phyloP scores from a whole-genome alignment of 2,329 filamentous ascomycete species.

The Neofusicoccum cordaticola region DNA sequence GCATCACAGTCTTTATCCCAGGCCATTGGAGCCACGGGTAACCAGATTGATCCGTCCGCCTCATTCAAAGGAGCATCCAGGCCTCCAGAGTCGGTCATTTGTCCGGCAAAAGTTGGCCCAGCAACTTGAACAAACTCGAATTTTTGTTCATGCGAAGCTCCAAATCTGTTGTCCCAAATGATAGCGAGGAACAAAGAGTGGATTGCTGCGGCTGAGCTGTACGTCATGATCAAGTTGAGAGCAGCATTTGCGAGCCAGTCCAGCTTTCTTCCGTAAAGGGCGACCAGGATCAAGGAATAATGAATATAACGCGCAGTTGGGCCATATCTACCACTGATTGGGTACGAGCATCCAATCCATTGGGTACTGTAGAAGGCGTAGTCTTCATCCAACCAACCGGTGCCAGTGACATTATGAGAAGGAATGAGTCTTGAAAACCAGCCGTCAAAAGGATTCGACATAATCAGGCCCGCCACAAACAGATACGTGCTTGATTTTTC shows the following conservation, averaged over 20 bases:
- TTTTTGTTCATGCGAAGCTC: neutral
- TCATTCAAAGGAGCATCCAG: neutral
- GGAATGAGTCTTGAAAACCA: too few species aligned
- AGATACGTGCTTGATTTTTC: too few species aligned
- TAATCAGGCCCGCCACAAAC: too few species aligned
- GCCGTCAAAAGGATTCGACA: too few species aligned
- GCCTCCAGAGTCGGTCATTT: too few species aligned
- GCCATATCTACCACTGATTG: neutral
- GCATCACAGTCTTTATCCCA: neutral
- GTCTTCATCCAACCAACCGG: too few species aligned
- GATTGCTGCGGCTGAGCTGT: neutral
- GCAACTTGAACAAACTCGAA: neutral
- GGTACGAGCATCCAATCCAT: neutral
- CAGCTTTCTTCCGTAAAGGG: neutral
- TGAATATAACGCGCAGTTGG: neutral
- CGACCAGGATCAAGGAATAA: neutral
- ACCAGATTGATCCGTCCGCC: neutral
- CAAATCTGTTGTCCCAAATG: neutral
- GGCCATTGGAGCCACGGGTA: neutral
- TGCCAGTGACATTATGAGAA: too few species aligned
- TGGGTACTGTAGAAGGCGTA: neutral
- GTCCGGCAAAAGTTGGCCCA: neutral
- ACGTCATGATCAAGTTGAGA: neutral
- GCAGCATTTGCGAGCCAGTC: neutral
- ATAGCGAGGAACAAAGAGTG: neutral